Percentiles rank a stretch among this genome's conserved stretches.
phyloP scores from a whole-genome alignment of 345 rosid genomes.

The Aethionema arabicum region DNA sequence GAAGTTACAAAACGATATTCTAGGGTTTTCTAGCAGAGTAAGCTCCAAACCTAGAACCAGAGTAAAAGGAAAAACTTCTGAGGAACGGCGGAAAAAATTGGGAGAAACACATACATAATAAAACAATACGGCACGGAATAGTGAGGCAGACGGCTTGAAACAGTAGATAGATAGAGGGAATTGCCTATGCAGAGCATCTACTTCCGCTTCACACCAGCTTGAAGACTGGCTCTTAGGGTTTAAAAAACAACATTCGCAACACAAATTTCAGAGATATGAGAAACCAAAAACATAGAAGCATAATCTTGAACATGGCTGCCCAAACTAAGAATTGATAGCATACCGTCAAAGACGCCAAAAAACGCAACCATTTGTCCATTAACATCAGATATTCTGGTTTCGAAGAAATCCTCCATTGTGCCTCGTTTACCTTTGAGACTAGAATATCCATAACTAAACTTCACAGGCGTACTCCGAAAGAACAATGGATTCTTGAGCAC shows the following conservation, averaged over 20 bases:
- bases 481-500: background rate
- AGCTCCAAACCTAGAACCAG: slow-evolving; percentile 31
- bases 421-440: slow-evolving; percentile 90
- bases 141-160: slow-evolving; percentile 6
- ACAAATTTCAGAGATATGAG: background rate
- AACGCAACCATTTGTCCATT: slow-evolving; percentile 95
- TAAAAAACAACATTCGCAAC: slow-evolving; percentile 8
- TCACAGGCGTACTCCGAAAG: slow-evolving; percentile 55
- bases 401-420: slow-evolving; percentile 97
- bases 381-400: slow-evolving; percentile 90
- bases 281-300: background rate
- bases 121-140: background rate
- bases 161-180: background rate
- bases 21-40: slow-evolving; percentile 38
- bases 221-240: slow-evolving; percentile 33
- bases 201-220: background rate
- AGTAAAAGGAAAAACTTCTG: slow-evolving; percentile 20
- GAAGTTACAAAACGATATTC: background rate
- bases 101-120: slow-evolving; percentile 10
- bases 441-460: slow-evolving; percentile 96
- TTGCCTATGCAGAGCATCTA: slow-evolving; percentile 3
- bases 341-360: slow-evolving; percentile 98
- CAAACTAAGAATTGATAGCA: slow-evolving; percentile 20
- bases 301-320: background rate
- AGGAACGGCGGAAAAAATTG: slow-evolving; percentile 2